Conservation (phyloP, 2,329 filamentous ascomycete species). For the Dactylellina drechsleri region DNA sequence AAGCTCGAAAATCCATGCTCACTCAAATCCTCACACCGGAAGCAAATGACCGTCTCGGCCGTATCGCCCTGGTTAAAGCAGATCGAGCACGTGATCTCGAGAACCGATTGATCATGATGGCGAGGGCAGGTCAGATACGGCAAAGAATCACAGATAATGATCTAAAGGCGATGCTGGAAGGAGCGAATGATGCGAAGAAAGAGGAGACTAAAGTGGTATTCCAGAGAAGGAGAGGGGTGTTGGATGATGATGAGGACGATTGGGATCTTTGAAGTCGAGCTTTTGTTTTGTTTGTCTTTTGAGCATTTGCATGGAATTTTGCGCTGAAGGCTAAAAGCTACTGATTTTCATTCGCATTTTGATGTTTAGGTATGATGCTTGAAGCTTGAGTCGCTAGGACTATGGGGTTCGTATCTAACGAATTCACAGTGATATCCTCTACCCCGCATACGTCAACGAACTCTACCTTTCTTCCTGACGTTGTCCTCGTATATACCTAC, state of each 20-base stretch:
- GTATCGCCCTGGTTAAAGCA: conserved; percentile 95
- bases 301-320: background rate
- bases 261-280: conserved; percentile 62
- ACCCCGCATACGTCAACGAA: background rate
- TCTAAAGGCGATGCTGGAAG: conserved; percentile 88
- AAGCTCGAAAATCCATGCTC: conserved; percentile 80
- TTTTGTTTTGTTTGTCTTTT: background rate
- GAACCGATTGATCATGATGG: conserved; percentile 90
- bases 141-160: conserved; percentile 90
- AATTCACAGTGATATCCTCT: background rate
- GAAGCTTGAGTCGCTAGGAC: background rate
- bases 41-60: conserved; percentile 88
- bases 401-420: background rate
- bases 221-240: conserved; percentile 81
- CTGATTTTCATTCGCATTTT: background rate
- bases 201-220: conserved; percentile 85
- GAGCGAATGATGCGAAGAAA: conserved; percentile 76
- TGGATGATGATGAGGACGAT: conserved; percentile 84
- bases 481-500: too few species aligned
- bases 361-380: background rate
- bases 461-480: too few species aligned
- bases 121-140: conserved; percentile 84
- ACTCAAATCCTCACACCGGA: conserved; percentile 93
- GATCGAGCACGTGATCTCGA: conserved; percentile 89
- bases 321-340: background rate